Base-by-base conservation (phyloP, 2,329 filamentous ascomycete species). In the Waltergamsia citrina region DNA sequence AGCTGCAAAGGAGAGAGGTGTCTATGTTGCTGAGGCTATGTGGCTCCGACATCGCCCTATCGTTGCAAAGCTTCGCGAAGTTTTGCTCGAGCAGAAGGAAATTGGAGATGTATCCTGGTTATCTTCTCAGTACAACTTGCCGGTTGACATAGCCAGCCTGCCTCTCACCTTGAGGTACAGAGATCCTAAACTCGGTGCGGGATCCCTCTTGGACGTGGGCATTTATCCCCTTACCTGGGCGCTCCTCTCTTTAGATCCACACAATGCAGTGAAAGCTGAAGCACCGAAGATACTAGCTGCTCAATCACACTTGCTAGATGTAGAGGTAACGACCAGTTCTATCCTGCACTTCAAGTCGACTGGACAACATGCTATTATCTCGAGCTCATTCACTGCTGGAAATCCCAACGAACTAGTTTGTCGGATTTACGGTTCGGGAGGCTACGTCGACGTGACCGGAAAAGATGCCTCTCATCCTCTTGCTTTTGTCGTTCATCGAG, bases 11-110 rank as follows among this genome's bases (percentile, higher is more conserved):
- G 38, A 43, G 22, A 59, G 59, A 36, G 54, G 56, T 7, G 55
- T 67, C 4, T 67, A 59, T 36, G 41, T 67, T 16, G 58, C 60
- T 47, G 63, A 67, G 41, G 63, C 62, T 11, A 58, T 66, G 56
- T 65, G 62, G 63, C 57, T 56, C 4, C 57, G 63, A 7, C 60
- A 60, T 44, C 58, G 51, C 14, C 60, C 63, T 0, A 41, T 67
- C 3, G 48, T 59, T 3, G 45, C 42, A 19, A 46, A 50, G 7
- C 38, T 67, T 0, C 50, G 51, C 25, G 44, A 46, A 9, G 24
- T 61, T 1, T 36, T 67, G 1, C 56, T 64, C 29, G 47, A 56
- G 16, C 56, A 66, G 4, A 57, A 56, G 29, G 48, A 42, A 10
- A 54, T 67, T 25, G 62, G 63, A 3, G 48, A 55, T 1, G 48